A percentile compares a stretch with the other conserved stretches of the same genome.
These are phyloP conservation scores for Lenwebbia sp. DNA, from an alignment of 345 rosid species.

Conservation along the genomic window DNA sequence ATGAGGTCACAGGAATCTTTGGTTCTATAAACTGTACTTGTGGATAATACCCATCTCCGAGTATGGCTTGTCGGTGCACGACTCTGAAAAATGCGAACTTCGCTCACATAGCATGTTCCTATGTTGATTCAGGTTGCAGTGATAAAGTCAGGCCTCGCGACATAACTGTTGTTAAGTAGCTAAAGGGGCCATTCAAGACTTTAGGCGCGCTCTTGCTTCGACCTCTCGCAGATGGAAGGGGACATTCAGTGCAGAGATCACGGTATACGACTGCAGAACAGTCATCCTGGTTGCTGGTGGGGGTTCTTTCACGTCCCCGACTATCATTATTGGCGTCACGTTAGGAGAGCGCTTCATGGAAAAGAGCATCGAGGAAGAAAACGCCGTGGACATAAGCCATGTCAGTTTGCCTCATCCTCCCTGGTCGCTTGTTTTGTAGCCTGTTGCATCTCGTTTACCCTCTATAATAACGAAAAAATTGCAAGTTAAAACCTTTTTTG, in stretches of 20 bases:
- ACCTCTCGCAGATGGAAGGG: not conserved
- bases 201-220: not conserved
- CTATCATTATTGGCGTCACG: slow-evolving; percentile 33
- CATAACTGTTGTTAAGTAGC: not conserved
- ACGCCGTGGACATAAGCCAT: slow-evolving; percentile 26
- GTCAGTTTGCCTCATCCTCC: not conserved
- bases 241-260: not conserved
- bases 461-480: not conserved
- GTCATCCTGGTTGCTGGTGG: slow-evolving; percentile 48
- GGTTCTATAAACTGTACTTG: not conserved
- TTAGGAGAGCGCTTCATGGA: slow-evolving; percentile 14
- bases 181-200: not conserved
- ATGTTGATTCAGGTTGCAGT: not conserved
- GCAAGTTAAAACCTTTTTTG: not conserved
- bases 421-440: not conserved
- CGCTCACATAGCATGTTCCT: not conserved
- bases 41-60: not conserved
- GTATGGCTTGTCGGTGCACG: not conserved
- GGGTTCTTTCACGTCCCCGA: slow-evolving; percentile 51
- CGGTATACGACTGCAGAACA: slow-evolving; percentile 15
- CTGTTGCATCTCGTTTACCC: not conserved
- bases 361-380: slow-evolving; percentile 23
- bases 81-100: not conserved
- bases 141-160: not conserved
- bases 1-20: not conserved